Evolutionary conservation across 225 moss, liverwort and hornwort genomes (phyloP), one percentile per base, ranked within the genome.

Genomic region (Asterella californica): DNA sequence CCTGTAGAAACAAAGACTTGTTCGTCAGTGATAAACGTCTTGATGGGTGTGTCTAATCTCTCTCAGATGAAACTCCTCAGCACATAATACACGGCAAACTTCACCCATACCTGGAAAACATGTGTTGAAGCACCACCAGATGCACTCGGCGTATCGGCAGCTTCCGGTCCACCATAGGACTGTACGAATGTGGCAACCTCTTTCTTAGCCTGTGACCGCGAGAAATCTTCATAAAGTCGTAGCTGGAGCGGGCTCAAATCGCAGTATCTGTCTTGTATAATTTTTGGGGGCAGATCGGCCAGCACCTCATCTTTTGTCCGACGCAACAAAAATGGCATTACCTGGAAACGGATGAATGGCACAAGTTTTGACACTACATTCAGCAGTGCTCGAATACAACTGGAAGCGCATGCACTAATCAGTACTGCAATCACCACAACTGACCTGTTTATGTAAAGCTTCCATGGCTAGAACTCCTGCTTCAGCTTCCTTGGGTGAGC

Each of bases 281-380:
- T 93, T 83, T 95, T 95, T 22, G 95, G 95, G 72, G 95, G 95
- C 82, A 95, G 91, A 79, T 95, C 95, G 64, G 93, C 90, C 61
- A 95, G 88, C 70, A 95, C 95, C 86, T 95, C 93, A 87, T 93
- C 93, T 81, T 95, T 95, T 29, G 95, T 95, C 33, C 95, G 91
- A 70, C 95, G 84, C 72, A 95, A 78, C 72, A 95, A 80, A 88
- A 95, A 95, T 54, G 95, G 95, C 95, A 95, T 95, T 21, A 95
- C 95, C 95, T 95, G 83, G 57, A 78, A 36, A 4, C 42, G 32
- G 9, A 34, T 5, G 19, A n/a, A 42, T 22, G 72, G 82, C 72
- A 80, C n/a, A 70, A 9, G 5, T 25, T 61, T 21, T 61, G n/a
- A 61, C 6, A 27, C 61, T 15, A 54, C 57, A 19, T 59, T 25